Evolutionary conservation across 305 asterid species (phyloP).

Genomic region (Striga hermonthica): DNA sequence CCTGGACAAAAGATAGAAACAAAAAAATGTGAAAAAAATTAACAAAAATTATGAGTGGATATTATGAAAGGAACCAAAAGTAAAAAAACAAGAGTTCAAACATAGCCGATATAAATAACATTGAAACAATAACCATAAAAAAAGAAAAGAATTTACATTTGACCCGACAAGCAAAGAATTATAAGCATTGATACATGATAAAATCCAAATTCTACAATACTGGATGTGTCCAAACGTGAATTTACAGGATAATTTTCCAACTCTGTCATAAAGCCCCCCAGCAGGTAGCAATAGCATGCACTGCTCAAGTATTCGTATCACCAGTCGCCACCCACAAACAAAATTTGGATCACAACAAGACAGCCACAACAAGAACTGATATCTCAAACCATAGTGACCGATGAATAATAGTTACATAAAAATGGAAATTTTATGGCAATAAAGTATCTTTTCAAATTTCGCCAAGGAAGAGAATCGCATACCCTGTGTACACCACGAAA

Average conservation of each 20-base stretch:
- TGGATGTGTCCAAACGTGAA: background rate
- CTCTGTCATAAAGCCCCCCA: slow-evolving; percentile 8
- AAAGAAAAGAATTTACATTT: background rate
- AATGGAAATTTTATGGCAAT: too few relatives aligned
- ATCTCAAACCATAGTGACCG: background rate
- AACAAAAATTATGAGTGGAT: slow-evolving; percentile 16
- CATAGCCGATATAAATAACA: background rate
- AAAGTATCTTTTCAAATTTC: background rate
- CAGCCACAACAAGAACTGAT: slow-evolving; percentile 5
- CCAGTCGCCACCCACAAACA: too few relatives aligned
- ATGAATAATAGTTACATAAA: background rate
- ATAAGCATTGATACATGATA: slow-evolving; percentile 4
- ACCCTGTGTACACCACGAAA: slow-evolving; percentile 94
- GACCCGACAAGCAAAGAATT: slow-evolving; percentile 10
- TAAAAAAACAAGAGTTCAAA: background rate
- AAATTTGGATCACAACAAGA: background rate
- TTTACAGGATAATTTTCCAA: slow-evolving; percentile 8
- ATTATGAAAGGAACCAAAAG: background rate
- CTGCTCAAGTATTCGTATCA: too few relatives aligned
- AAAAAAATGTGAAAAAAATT: too few relatives aligned
- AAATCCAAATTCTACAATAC: background rate
- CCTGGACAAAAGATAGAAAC: slow-evolving; percentile 41
- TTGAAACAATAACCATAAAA: background rate
- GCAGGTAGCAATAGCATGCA: background rate
- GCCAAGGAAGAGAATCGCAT: slow-evolving; percentile 8